Evolutionary conservation across 257 asterid species (phyloP).

Genomic region (Striga asiatica): DNA sequence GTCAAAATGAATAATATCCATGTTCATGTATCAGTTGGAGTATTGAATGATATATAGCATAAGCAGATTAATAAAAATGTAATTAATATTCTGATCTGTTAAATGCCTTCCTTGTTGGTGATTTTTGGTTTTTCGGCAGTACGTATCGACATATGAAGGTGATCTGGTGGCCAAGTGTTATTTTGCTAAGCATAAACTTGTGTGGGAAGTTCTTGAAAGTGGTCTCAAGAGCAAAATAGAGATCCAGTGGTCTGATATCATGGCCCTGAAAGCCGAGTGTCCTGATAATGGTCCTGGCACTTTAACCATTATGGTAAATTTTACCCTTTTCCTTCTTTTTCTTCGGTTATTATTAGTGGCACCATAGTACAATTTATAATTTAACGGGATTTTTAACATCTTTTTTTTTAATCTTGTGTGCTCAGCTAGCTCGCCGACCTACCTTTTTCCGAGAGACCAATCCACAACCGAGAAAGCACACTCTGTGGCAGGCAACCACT

Average conservation of each 20-base stretch:
- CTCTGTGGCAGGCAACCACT: conserved; percentile 66
- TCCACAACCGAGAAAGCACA: conserved; percentile 90
- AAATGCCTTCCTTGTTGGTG: too few relatives aligned
- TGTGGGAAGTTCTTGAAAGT: conserved; percentile 85
- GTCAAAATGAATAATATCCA: neutral
- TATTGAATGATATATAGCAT: neutral
- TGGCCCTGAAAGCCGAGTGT: conserved; percentile 54
- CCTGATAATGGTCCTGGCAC: conserved; percentile 50
- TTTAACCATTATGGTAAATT: conserved; percentile 54
- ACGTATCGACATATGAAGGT: conserved; percentile 59
- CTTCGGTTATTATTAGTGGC: too few relatives aligned
- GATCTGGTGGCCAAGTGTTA: conserved; percentile 93
- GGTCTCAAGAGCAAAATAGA: conserved; percentile 85
- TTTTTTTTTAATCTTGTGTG: conserved; percentile 11
- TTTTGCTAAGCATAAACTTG: conserved; percentile 83
- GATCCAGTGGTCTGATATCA: conserved; percentile 80
- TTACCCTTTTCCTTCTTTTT: too few relatives aligned
- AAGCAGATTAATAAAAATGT: too few relatives aligned
- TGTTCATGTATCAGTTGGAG: neutral
- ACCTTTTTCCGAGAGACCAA: conserved; percentile 62
- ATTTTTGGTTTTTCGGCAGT: conserved; percentile 60
- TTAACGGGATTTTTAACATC: neutral
- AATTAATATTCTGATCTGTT: neutral
- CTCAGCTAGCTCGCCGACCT: conserved; percentile 65
- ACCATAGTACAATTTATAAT: too few relatives aligned